phyloP scores from a whole-genome alignment of 2,329 filamentous ascomycete species.

The Lecanoromycetidae sp. region DNA sequence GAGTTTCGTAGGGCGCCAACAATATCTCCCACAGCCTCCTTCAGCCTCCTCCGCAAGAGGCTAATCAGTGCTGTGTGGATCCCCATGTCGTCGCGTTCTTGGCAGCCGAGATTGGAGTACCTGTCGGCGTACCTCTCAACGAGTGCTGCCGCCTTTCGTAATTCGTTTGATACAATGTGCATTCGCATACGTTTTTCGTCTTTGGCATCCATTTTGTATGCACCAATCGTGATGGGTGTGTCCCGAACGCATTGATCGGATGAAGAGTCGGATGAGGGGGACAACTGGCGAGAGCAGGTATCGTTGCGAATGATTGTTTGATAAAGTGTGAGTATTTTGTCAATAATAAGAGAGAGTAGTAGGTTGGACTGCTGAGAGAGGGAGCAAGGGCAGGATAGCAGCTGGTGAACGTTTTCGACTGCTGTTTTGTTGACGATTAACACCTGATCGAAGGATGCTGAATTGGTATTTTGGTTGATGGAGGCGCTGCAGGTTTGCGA shows the following conservation, averaged over 20 bases:
- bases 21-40: too few species aligned
- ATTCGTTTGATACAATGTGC: slow-evolving; percentile 4
- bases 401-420: neutral
- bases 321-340: neutral
- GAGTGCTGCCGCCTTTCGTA: too few species aligned
- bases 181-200: slow-evolving; percentile 5
- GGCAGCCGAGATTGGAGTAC: too few species aligned
- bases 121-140: too few species aligned
- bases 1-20: too few species aligned
- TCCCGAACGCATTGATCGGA: too few species aligned
- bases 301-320: neutral
- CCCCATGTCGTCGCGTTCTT: too few species aligned
- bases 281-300: too few species aligned
- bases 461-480: too few species aligned
- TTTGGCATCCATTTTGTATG: slow-evolving; percentile 4
- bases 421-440: neutral
- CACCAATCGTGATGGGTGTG: slow-evolving; percentile 8
- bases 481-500: too few species aligned
- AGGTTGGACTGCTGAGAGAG: neutral
- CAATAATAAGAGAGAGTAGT: neutral
- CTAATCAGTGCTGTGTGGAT: too few species aligned
- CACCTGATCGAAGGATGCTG: neutral
- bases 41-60: too few species aligned
- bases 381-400: neutral
- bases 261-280: neutral